These are phyloP conservation scores for Elongisporangium senticosum DNA, from an alignment of 352 stramenopile genomes.

Conservation along the genomic window DNA sequence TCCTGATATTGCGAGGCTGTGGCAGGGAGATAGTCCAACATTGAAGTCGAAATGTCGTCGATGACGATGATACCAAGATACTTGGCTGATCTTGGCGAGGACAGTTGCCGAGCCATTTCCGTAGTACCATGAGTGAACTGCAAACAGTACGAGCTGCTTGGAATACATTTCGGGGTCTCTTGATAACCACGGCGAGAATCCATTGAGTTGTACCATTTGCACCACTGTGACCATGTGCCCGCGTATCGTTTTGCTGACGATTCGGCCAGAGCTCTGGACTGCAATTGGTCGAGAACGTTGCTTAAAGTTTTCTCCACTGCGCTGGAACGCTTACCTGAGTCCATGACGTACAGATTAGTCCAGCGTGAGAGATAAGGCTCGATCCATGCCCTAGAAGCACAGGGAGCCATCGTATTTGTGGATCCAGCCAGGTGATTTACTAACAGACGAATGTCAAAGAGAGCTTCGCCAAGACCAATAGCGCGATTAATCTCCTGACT, in stretches of 20 bases:
- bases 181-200: slow-evolving; percentile 4
- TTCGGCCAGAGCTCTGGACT: slow-evolving; percentile 12
- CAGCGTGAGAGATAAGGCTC: slow-evolving; percentile 5
- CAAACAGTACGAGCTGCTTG: slow-evolving; percentile 1
- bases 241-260: slow-evolving; percentile 6
- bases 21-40: slow-evolving; percentile 10
- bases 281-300: slow-evolving; percentile 9
- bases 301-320: slow-evolving; percentile 13
- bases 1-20: slow-evolving; percentile 22
- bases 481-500: not conserved
- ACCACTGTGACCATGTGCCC: slow-evolving; percentile 7
- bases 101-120: slow-evolving; percentile 18
- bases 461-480: slow-evolving; percentile 9
- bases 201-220: slow-evolving; percentile 3
- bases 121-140: slow-evolving; percentile 1
- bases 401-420: slow-evolving; percentile 22
- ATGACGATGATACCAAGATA: slow-evolving; percentile 18
- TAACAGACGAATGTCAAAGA: slow-evolving; percentile 12
- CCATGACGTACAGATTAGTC: slow-evolving; percentile 12
- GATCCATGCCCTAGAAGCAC: slow-evolving; percentile 13
- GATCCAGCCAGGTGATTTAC: slow-evolving; percentile 8
- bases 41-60: slow-evolving; percentile 6
- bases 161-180: not conserved
- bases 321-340: slow-evolving; percentile 4
- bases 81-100: slow-evolving; percentile 18